phyloP scores from a whole-genome alignment of 345 rosid genomes.

The Aethionema arabicum region DNA sequence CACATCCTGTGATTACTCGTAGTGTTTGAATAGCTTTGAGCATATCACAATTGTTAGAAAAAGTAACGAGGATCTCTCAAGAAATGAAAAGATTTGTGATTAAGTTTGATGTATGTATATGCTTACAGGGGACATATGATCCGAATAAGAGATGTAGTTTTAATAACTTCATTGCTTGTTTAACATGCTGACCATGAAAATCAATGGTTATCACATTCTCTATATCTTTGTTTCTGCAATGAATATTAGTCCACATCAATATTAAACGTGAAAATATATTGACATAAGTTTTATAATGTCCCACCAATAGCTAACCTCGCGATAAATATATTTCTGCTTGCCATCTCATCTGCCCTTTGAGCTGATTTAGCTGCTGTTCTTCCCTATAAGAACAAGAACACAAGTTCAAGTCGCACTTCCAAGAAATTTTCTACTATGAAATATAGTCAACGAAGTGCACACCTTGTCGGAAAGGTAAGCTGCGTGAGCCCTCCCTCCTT shows the following conservation, averaged over 20 bases:
- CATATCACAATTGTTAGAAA: conserved; percentile 24
- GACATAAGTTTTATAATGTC: conserved; percentile 9
- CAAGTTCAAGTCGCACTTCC: conserved; percentile 5
- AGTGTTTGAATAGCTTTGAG: conserved; percentile 75
- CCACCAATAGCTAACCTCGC: conserved; percentile 57
- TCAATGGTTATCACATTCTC: conserved; percentile 87
- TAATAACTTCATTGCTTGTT: conserved; percentile 75
- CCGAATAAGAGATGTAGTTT: conserved; percentile 75
- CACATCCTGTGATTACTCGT: conserved; percentile 94
- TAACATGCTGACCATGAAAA: conserved; percentile 94
- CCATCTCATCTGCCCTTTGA: conserved; percentile 74
- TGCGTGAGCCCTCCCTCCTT: conserved; percentile 59
- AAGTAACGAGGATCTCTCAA: neutral
- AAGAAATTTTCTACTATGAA: conserved; percentile 2
- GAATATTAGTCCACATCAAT: conserved; percentile 29
- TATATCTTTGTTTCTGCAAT: conserved; percentile 72
- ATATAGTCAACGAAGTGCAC: conserved; percentile 38
- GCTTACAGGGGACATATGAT: conserved; percentile 70
- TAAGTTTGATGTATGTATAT: conserved; percentile 3
- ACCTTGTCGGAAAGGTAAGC: conserved; percentile 89
- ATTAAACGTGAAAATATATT: neutral
- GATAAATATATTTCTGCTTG: conserved; percentile 79
- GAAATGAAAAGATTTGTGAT: neutral
- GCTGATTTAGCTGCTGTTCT: conserved; percentile 53
- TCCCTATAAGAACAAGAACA: conserved; percentile 48